Base-by-base conservation (phyloP, 495 filamentous ascomycete genomes). In the Letharia columbiana region DNA sequence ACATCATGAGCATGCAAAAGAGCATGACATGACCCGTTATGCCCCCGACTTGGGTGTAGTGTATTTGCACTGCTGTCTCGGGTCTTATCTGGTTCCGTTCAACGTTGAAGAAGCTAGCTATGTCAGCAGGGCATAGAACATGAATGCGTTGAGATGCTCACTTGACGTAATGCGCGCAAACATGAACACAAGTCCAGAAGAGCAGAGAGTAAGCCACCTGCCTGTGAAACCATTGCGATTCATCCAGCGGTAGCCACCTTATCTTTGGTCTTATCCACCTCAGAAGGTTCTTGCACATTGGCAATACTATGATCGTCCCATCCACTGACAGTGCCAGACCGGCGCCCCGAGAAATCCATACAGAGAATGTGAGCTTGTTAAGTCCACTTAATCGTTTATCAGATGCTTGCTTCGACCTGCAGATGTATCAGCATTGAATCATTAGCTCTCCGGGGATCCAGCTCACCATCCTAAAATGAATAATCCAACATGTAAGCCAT, bases 11-110 rank as follows among this genome's bases (percentile, higher is more conserved):
- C 94, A 99, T 98, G 82, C 94, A 99, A 12, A 98, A 81, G 8
- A 98, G 84, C 94, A 99, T 99, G 57, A 99, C 84, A 77, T 99
- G 94, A 23, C 94, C 94, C 1, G 94, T 99, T 67, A 98, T 90
- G 65, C 94, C 94, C 69, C 90, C 92, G 52, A 91, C 83, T 73
- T 94, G 83, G 7, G 87, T 84, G 71, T 96, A 99, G 76, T 98
- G 94, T 65, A 99, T 95, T 71, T 96, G 81, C n/a, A 98, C 78
- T 6, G 94, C 94, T 31, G 87, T 84, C 50, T 87, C 82, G 1
- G 88, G 87, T 18, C 94, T 86, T 41, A 98, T 81, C 70, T 96
- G 90, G 2, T 84, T 82, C 74, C 86, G 87, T 74, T 99, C 94
- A 49, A 98, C 88, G 69, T 96, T 96, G 81, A 87, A 98, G 81